These are phyloP conservation scores for Kwoniella shandongensis DNA, from an alignment of 768 basidiomycete species.

Conservation along the genomic window DNA sequence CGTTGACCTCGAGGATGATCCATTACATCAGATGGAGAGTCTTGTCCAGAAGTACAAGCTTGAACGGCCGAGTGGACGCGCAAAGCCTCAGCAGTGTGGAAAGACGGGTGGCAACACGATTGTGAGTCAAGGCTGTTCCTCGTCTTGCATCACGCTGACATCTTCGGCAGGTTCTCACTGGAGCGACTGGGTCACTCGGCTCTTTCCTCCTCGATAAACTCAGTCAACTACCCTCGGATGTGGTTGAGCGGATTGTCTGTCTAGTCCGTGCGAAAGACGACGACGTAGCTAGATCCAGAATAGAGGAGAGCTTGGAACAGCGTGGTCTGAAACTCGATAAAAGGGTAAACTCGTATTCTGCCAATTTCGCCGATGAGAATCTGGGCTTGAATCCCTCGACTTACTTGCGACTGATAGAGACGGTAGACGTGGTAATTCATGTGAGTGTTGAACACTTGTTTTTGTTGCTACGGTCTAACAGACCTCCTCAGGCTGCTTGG, in stretches of 20 bases:
- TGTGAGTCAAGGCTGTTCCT: conserved; percentile 14
- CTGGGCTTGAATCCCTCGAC: conserved; percentile 31
- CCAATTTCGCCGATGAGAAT: conserved; percentile 15
- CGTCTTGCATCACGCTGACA: background rate
- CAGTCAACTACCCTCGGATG: background rate
- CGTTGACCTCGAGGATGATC: conserved; percentile 5
- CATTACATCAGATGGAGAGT: conserved; percentile 26
- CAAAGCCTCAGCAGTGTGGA: background rate
- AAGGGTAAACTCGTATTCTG: background rate
- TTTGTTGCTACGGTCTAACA: background rate
- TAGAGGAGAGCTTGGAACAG: conserved; percentile 12
- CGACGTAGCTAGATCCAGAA: conserved; percentile 19
- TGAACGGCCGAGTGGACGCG: conserved; percentile 17
- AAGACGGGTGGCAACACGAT: conserved; percentile 10
- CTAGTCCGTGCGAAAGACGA: conserved; percentile 44
- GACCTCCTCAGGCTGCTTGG: conserved; percentile 45
- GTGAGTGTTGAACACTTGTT: conserved; percentile 24
- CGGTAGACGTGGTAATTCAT: conserved; percentile 39
- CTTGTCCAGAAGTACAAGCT: conserved; percentile 29
- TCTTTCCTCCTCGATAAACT: conserved; percentile 37
- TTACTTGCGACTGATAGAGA: conserved; percentile 15
- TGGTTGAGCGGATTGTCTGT: conserved; percentile 38
- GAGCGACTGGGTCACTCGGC: conserved; percentile 51
- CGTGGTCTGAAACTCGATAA: conserved; percentile 5
- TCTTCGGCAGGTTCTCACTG: conserved; percentile 43